These are phyloP conservation scores for Xylaria cubensis DNA, from an alignment of 495 filamentous ascomycete genomes.

Conservation along the genomic window DNA sequence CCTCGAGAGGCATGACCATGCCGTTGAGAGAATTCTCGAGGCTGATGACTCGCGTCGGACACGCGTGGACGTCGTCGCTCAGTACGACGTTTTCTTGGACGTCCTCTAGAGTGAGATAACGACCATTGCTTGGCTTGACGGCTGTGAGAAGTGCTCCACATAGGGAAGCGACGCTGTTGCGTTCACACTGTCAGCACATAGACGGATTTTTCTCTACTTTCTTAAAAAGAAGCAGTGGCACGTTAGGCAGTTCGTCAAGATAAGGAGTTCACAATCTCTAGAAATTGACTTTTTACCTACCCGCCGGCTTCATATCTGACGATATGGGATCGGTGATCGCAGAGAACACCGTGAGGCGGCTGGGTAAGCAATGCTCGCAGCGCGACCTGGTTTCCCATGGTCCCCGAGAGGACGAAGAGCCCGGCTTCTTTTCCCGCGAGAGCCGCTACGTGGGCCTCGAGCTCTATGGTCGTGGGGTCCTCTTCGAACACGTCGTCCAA, in stretches of 20 bases:
- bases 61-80: conserved; percentile 54
- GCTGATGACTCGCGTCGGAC: conserved; percentile 74
- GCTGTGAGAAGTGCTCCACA: conserved; percentile 63
- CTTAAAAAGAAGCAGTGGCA: not conserved
- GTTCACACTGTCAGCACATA: conserved; percentile 26
- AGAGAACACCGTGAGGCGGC: conserved; percentile 74
- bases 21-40: conserved; percentile 84
- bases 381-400: conserved; percentile 87
- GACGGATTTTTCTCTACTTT: not conserved
- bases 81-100: conserved; percentile 60
- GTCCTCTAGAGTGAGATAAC: conserved; percentile 75
- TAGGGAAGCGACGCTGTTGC: conserved; percentile 56
- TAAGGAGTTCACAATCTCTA: not conserved
- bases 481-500: conserved; percentile 86
- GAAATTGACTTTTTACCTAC: conserved; percentile 23
- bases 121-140: conserved; percentile 65
- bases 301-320: conserved; percentile 77
- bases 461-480: conserved; percentile 76
- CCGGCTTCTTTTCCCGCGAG: conserved; percentile 75
- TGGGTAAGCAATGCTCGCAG: conserved; percentile 70
- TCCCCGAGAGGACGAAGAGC: conserved; percentile 83
- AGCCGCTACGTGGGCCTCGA: conserved; percentile 72
- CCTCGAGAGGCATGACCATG: conserved; percentile 71
- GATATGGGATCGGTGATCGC: conserved; percentile 71
- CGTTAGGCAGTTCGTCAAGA: not conserved